phyloP scores from a whole-genome alignment of 352 stramenopile species.

The Sclerospora graminicola region DNA sequence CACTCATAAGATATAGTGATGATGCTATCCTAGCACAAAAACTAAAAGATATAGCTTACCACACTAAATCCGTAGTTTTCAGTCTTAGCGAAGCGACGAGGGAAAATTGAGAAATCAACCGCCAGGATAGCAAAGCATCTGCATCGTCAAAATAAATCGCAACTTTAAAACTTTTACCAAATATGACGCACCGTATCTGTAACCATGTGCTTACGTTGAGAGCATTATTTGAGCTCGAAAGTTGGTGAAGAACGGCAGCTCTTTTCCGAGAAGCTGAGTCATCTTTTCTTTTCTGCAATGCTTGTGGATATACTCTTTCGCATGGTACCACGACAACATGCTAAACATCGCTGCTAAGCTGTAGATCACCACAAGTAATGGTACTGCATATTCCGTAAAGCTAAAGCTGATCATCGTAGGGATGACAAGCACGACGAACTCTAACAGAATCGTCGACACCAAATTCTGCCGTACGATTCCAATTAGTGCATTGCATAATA shows the following conservation, averaged over 20 bases:
- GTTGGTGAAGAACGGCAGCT: slow-evolving; percentile 70
- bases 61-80: slow-evolving; percentile 94
- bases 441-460: slow-evolving; percentile 41
- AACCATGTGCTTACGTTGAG: slow-evolving; percentile 43
- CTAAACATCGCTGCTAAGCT: slow-evolving; percentile 37
- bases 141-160: not conserved
- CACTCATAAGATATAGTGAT: not conserved
- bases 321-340: slow-evolving; percentile 56
- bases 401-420: slow-evolving; percentile 70
- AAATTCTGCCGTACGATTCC: slow-evolving; percentile 24
- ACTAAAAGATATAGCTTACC: slow-evolving; percentile 20
- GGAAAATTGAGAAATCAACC: slow-evolving; percentile 96
- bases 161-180: not conserved
- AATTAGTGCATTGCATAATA: not conserved
- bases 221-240: slow-evolving; percentile 78
- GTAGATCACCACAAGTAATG: slow-evolving; percentile 51
- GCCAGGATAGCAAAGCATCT: slow-evolving; percentile 92
- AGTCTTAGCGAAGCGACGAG: slow-evolving; percentile 91
- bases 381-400: slow-evolving; percentile 43
- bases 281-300: slow-evolving; percentile 78
- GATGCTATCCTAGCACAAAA: too few relatives aligned
- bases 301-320: slow-evolving; percentile 63
- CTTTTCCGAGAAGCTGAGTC: slow-evolving; percentile 55
- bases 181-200: not conserved
- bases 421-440: slow-evolving; percentile 57